Evolutionary conservation across 306 rosid species (phyloP).

Genomic region (Pyrus pyrifolia): DNA sequence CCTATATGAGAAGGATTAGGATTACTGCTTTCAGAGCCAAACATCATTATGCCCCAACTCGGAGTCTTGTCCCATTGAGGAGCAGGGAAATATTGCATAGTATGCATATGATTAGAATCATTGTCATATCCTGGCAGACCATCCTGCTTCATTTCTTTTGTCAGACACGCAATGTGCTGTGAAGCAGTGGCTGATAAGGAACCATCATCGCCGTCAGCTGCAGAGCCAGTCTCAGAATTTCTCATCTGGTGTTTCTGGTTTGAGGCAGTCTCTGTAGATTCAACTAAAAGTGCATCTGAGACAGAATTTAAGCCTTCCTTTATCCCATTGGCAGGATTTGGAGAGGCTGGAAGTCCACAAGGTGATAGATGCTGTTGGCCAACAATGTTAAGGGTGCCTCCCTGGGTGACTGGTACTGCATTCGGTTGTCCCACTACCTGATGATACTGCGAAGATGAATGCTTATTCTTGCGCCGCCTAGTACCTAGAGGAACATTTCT

Average conservation of each 20-base stretch:
- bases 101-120: conserved; percentile 23
- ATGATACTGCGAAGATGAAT: conserved; percentile 9
- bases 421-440: conserved; percentile 16
- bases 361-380: conserved; percentile 5
- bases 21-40: conserved; percentile 14
- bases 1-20: conserved; percentile 19
- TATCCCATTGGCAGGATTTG: conserved; percentile 17
- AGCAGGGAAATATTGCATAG: conserved; percentile 30
- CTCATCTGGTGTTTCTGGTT: conserved; percentile 30
- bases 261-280: conserved; percentile 31
- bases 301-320: conserved; percentile 2
- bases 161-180: conserved; percentile 16
- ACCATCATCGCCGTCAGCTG: conserved; percentile 17
- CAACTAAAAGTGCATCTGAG: conserved; percentile 39
- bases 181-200: conserved; percentile 23
- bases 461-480: conserved; percentile 55
- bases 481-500: conserved; percentile 62
- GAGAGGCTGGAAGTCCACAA: conserved; percentile 9
- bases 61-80: conserved; percentile 44
- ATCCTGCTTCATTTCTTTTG: conserved; percentile 9
- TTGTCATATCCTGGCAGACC: background rate
- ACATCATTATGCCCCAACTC: conserved; percentile 37
- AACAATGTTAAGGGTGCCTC: conserved; percentile 14
- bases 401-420: conserved; percentile 16
- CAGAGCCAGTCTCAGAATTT: conserved; percentile 16